Evolutionary conservation across 768 basidiomycete species (phyloP).

Genomic region (Mycena latifolia): DNA sequence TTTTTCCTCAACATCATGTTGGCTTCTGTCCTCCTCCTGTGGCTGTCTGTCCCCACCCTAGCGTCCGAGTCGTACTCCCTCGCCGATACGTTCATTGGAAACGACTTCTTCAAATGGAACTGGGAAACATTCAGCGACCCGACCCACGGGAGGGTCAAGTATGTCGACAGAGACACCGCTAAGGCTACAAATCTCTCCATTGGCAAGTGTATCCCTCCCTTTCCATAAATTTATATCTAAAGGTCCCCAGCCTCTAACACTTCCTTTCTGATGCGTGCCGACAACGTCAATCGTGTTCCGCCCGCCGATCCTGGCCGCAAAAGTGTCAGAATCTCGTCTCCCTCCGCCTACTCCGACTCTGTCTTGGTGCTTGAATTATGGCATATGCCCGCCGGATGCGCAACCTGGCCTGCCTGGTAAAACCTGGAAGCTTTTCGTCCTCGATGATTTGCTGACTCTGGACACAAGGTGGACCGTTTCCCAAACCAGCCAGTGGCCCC

Average conservation of each 20-base stretch:
- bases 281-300: constrained; percentile 52
- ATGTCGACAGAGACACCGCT: constrained; percentile 60
- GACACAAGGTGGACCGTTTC: constrained; percentile 59
- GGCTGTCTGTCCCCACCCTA: constrained; percentile 7
- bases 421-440: background rate
- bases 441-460: background rate
- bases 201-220: constrained; percentile 47
- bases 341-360: constrained; percentile 57
- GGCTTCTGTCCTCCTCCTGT: constrained; percentile 17
- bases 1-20: constrained; percentile 26
- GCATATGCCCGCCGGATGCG: constrained; percentile 74
- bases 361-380: constrained; percentile 63
- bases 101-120: constrained; percentile 61
- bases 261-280: constrained; percentile 71
- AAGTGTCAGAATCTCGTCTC: constrained; percentile 66
- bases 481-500: constrained; percentile 65
- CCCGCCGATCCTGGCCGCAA: constrained; percentile 61
- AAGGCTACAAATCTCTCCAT: constrained; percentile 57
- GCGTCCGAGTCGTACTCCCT: constrained; percentile 33
- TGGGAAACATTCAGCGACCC: constrained; percentile 69
- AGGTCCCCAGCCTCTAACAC: constrained; percentile 46
- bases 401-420: constrained; percentile 74
- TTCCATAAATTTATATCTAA: background rate
- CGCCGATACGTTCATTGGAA: constrained; percentile 40
- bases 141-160: constrained; percentile 77